Base-by-base conservation (phyloP, 1,284 basidiomycete genomes). In the Veloporphyrellus conicus region DNA sequence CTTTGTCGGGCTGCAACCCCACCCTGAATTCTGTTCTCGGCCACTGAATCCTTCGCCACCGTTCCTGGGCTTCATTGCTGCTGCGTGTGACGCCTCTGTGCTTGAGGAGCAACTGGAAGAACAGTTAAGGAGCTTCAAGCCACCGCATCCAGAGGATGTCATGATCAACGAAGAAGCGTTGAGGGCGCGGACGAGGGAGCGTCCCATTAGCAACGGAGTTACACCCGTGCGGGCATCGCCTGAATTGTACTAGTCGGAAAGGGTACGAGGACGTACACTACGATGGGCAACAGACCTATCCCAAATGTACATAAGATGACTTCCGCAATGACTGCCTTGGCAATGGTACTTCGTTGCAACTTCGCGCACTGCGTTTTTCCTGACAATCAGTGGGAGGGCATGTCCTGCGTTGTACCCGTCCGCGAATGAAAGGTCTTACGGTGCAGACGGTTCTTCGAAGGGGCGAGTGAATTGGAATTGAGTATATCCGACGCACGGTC, bases 11-110 rank as follows among this genome's bases (percentile, higher is more conserved):
- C 77, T 99, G 49, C 95, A 99, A 73, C 93, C 96, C 0, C 95
- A 99, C 64, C 95, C 95, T 3, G 95, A 99, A 69, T 95, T 99
- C 73, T 98, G 94, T 73, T 95, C 95, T 18, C 85, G 95, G n/a
- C 95, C 95, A 2, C 76, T 99, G 43, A 99, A 99, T 73, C 96
- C 95, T 0, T 96, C 93, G 0, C 95, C 95, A 3, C 88, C 93
- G 0, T 99, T 97, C 84, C 84, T 99, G 31, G 96, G 96, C 14
- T 88, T 99, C 63, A 81, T 99, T 35, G 86, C 95, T 3, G 93
- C 96, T 0, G 76, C 95, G 0, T 86, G 84, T 33, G 65, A 49
- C 3, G 32, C 60, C 4, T 48, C 64, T 1, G 77, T 87, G 1
- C 76, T 99, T 12, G 72, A 79, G 27, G 87, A 92, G 63, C 90